phyloP scores from a whole-genome alignment of 176 grass and related monocot species.

The Pharus latifolius region DNA sequence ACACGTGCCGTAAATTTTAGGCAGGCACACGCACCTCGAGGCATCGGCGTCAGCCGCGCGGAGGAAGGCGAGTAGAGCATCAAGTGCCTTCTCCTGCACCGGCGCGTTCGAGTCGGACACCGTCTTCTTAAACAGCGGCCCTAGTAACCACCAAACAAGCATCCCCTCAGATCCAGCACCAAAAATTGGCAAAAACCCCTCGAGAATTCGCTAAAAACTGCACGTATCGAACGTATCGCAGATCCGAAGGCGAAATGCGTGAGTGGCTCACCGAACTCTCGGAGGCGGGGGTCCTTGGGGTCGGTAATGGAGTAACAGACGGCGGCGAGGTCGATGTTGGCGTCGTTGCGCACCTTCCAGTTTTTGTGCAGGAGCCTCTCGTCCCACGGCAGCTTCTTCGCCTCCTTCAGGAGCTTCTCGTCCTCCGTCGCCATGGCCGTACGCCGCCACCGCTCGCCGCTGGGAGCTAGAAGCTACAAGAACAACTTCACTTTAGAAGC shows the following conservation, averaged over 20 bases:
- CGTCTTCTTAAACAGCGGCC: slow-evolving; percentile 90
- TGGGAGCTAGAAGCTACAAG: neutral
- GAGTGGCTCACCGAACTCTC: slow-evolving; percentile 95
- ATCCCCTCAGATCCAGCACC: slow-evolving; percentile 46
- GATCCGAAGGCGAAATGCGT: slow-evolving; percentile 24
- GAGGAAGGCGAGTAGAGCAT: slow-evolving; percentile 82
- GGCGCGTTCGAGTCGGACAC: slow-evolving; percentile 94
- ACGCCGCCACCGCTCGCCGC: neutral
- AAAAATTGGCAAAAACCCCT: no score
- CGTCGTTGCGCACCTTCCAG: slow-evolving; percentile 99
- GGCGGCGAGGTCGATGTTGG: slow-evolving; percentile 92
- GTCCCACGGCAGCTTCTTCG: slow-evolving; percentile 96
- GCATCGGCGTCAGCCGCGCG: slow-evolving; percentile 86
- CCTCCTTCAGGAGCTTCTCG: slow-evolving; percentile 99
- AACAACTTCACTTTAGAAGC: slow-evolving; percentile 2
- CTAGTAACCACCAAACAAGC: slow-evolving; percentile 34
- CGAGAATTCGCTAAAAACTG: neutral
- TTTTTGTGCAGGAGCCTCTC: slow-evolving; percentile 94
- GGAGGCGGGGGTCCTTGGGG: slow-evolving; percentile 91
- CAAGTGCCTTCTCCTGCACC: slow-evolving; percentile 92
- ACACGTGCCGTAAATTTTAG: no score
- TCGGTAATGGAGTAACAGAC: slow-evolving; percentile 83
- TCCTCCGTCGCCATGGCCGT: slow-evolving; percentile 91
- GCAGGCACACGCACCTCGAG: slow-evolving; percentile 47
- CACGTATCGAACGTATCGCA: slow-evolving; percentile 4